Conservation (phyloP, 768 basidiomycete species). For the Hydnomerulius pinastri region DNA sequence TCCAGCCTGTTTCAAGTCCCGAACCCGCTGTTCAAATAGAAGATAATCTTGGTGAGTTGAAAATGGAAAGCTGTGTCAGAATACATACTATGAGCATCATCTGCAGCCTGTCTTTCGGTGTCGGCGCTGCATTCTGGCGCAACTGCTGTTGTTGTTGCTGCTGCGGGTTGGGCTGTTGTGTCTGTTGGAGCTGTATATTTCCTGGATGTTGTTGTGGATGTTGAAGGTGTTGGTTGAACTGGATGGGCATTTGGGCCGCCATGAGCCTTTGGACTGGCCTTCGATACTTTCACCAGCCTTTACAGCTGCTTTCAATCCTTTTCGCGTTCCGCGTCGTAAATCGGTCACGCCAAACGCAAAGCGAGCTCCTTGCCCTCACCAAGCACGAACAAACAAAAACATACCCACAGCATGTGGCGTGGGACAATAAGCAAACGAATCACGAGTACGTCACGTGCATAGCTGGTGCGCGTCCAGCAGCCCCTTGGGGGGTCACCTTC, state of each 20-base stretch:
- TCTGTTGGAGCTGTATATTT: background rate
- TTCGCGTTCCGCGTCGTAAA: background rate
- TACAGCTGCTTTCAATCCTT: background rate
- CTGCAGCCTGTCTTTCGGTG: slow-evolving; percentile 29
- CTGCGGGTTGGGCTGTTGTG: slow-evolving; percentile 3
- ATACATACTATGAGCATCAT: slow-evolving; percentile 18
- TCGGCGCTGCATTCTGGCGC: slow-evolving; percentile 5
- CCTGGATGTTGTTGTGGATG: slow-evolving; percentile 10
- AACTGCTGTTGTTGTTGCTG: slow-evolving; percentile 6
- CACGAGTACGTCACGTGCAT: slow-evolving; percentile 22
- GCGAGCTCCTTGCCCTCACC: no score
- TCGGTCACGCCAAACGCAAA: background rate
- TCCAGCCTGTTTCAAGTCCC: slow-evolving; percentile 44
- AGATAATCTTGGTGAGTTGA: background rate
- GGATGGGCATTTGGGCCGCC: slow-evolving; percentile 22
- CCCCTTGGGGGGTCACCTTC: no score
- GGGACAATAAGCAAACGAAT: slow-evolving; percentile 12
- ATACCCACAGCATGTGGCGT: slow-evolving; percentile 21
- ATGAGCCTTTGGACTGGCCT: slow-evolving; percentile 20
- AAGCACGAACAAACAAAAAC: slow-evolving; percentile 17
- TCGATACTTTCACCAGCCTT: background rate
- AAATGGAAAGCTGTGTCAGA: background rate
- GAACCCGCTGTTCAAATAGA: slow-evolving; percentile 39
- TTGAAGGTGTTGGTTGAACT: slow-evolving; percentile 21
- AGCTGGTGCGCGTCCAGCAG: no score